Base-by-base conservation (phyloP, 176 grass and related monocot species). In the Tillandsia fasciculata region DNA sequence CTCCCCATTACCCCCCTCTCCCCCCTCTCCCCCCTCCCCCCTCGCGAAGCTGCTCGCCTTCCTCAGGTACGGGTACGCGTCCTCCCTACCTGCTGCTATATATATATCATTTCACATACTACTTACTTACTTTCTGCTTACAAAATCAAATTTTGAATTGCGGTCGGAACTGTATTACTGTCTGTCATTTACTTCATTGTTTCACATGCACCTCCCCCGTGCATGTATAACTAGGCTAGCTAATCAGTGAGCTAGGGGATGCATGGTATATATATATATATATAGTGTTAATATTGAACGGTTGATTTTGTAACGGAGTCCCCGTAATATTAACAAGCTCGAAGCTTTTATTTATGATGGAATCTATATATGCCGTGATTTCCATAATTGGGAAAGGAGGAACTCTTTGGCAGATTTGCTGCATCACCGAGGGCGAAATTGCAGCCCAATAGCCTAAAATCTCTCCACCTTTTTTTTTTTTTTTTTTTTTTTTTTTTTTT, bases 21-120 rank as follows among this genome's bases (percentile, higher is more conserved):
- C 15, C 10, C 49, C 9, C 53, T 12, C 0, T 24, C 24, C 24
- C 2, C 20, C 50, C 49, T 26, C 49, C 14, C 10, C 49, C 9
- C 59, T 12, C 0, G 65, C 13, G 78, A 76, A 96, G 73, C 77
- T 87, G 76, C 87, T 90, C 4, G 84, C 91, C 78, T 83, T 79
- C 71, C 85, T 59, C 23, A 97, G 63, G 26, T 83, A 76, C 23
- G 93, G 84, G 49, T 80, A 42, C 33, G 33, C 33, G 67, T 14
- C 77, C 65, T 64, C 6, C 74, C 24, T 74, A 15, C 42, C 12
- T 49, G 14, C 13, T 10, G 6, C 69, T 50, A n/a, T n/a, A n/a
- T n/a, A n/a, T n/a, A n/a, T n/a, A 20, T 20, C 1, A 28, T 86
- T 24, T 24, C 24, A 24, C 24, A 78, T 65, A 75, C 18, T 72